phyloP scores from a whole-genome alignment of 2,329 filamentous ascomycete species.

The Alternaria triticina region DNA sequence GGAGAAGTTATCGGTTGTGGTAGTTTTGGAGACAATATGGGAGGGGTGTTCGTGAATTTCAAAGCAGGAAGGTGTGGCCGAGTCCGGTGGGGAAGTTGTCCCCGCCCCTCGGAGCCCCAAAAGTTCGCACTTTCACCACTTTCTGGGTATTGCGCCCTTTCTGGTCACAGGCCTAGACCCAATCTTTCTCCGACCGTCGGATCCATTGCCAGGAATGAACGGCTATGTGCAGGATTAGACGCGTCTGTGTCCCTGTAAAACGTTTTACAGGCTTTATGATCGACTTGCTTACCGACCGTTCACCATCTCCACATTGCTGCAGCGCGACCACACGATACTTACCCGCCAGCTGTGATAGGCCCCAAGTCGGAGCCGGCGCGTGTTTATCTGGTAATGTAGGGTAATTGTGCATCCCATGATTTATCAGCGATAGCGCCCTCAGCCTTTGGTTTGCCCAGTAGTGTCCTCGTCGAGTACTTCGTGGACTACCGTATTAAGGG shows the following conservation, averaged over 20 bases:
- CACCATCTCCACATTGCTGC: constrained; percentile 4
- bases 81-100: constrained; percentile 12
- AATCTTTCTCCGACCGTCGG: neutral
- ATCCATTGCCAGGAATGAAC: neutral
- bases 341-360: constrained; percentile 10
- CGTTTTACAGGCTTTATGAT: neutral
- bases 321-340: neutral
- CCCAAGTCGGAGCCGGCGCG: neutral
- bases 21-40: neutral
- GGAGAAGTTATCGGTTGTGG: neutral
- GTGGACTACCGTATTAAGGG: constrained; percentile 9
- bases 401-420: constrained; percentile 9
- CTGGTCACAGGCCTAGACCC: neutral
- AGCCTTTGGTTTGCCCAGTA: constrained; percentile 8
- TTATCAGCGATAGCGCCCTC: constrained; percentile 33
- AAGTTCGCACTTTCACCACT: constrained; percentile 13
- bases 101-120: constrained; percentile 1
- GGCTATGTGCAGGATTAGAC: neutral
- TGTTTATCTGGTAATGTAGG: neutral
- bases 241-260: neutral
- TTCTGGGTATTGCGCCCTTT: constrained; percentile 13
- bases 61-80: constrained; percentile 10
- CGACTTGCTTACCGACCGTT: neutral
- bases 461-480: neutral
- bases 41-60: constrained; percentile 15